phyloP scores from a whole-genome alignment of 352 stramenopile species.

The Globisporangium echinulatum region DNA sequence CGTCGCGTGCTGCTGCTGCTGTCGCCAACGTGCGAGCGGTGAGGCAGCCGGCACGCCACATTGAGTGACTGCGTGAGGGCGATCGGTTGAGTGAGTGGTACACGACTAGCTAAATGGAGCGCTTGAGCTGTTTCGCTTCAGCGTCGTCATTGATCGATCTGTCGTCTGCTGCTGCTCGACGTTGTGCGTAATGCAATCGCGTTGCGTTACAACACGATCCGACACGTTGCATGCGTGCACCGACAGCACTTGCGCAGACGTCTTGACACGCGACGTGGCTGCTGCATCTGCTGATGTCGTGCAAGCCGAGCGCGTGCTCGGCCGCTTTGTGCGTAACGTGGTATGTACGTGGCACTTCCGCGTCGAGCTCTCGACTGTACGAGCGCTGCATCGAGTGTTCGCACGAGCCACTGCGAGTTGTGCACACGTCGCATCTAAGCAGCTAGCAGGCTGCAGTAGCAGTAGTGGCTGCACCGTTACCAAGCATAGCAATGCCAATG shows the following conservation, averaged over 20 bases:
- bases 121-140: too few species aligned
- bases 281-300: neutral
- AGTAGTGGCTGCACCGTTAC: neutral
- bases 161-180: too few species aligned
- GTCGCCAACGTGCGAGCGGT: too few species aligned
- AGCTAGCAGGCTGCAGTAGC: too few species aligned
- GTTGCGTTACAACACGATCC: too few species aligned
- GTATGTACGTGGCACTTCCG: slow-evolving; percentile 13
- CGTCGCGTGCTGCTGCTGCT: neutral
- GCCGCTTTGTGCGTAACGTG: slow-evolving; percentile 14
- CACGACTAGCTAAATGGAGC: too few species aligned
- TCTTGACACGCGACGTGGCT: neutral
- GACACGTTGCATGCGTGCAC: too few species aligned
- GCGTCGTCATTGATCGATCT: too few species aligned
- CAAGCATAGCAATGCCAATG: neutral
- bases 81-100: too few species aligned
- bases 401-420: neutral
- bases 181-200: too few species aligned
- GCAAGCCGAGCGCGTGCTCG: slow-evolving; percentile 1
- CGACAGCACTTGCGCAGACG: neutral
- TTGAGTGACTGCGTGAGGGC: too few species aligned
- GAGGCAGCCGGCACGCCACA: too few species aligned
- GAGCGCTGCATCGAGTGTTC: slow-evolving; percentile 15
- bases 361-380: slow-evolving; percentile 5
- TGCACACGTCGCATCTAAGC: neutral